Conservation (phyloP, 2,329 filamentous ascomycete species). For the Ophiosphaerella narmari region DNA sequence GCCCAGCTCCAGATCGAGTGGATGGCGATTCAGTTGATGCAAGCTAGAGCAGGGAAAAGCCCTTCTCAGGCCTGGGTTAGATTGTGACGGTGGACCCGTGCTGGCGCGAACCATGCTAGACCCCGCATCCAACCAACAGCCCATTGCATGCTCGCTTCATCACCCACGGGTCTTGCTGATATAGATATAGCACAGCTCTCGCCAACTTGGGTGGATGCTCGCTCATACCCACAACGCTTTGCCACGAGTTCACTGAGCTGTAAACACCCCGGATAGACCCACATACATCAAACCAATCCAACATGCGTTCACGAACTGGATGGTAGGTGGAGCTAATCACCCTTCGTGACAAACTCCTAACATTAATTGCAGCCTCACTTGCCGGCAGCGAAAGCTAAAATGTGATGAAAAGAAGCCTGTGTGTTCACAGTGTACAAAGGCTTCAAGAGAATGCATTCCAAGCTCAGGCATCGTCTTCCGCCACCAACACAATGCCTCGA, state of each 20-base stretch:
- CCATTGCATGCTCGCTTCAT: slow-evolving; percentile 23
- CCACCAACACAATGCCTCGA: slow-evolving; percentile 71
- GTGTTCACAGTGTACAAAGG: slow-evolving; percentile 66
- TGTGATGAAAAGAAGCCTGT: slow-evolving; percentile 66
- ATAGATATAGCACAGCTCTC: slow-evolving; percentile 37
- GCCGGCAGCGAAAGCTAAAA: slow-evolving; percentile 66
- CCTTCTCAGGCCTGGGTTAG: slow-evolving; percentile 28
- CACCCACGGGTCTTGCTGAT: slow-evolving; percentile 27
- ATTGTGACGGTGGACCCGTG: slow-evolving; percentile 34
- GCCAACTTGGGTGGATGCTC: slow-evolving; percentile 28
- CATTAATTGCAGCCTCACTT: slow-evolving; percentile 49
- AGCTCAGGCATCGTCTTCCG: slow-evolving; percentile 68
- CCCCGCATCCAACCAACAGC: slow-evolving; percentile 39
- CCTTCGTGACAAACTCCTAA: slow-evolving; percentile 9
- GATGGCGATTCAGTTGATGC: slow-evolving; percentile 37
- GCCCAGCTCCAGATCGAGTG: slow-evolving; percentile 38
- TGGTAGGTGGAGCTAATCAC: slow-evolving; percentile 34
- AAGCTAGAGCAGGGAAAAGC: slow-evolving; percentile 30
- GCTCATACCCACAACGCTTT: slow-evolving; percentile 28
- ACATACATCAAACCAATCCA: slow-evolving; percentile 13
- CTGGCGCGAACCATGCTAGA: slow-evolving; percentile 42
- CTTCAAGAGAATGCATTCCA: slow-evolving; percentile 63
- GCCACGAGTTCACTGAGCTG: slow-evolving; percentile 19
- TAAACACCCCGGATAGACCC: slow-evolving; percentile 17
- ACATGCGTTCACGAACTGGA: slow-evolving; percentile 48